Evolutionary conservation across 23 red algal genomes (phyloP), one percentile per base, ranked within the genome.

Genomic region (Gracilaria gracilis): DNA sequence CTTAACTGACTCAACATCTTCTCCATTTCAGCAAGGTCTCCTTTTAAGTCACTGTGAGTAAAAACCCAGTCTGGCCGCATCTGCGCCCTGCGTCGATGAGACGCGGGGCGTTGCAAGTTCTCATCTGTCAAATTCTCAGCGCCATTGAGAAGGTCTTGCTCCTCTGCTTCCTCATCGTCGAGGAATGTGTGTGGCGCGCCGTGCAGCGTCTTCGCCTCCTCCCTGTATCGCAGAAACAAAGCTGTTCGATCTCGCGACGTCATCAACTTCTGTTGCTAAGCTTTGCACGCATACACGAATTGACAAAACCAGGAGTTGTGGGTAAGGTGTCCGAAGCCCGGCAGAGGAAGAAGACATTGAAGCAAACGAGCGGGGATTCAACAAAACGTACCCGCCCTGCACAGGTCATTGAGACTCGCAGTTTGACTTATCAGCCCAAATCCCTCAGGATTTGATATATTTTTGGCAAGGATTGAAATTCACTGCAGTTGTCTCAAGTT

Each of bases 41-140:
- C 91, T 31, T 33, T 55, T 35, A 98, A 79, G n/a, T 91, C 91
- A 51, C 84, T 74, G 86, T 95, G 78, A 13, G 67, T 54, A 49
- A 82, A 82, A 0, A 93, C 75, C 96, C 96, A 98, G 59, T 85
- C 74, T 23, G 95, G 95, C 9, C 85, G 72, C 76, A 94, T 87
- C 9, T 65, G 62, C 4, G 62, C 84, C 15, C 61, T 50, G 2
- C 84, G 84, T 19, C 42, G 47, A 13, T 36, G 79, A 34, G 67
- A 76, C 25, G 40, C 57, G 54, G 42, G 28, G 28, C 73, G 74
- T 6, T 15, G 39, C 0, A 28, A 65, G 50, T 7, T 8, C 4
- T 80, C 46, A 1, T 80, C 76, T 44, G 35, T 29, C 31, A 21
- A 2, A 61, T 4, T 28, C 42, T 65, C 75, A 35, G 21, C 24